Evolutionary conservation across 306 rosid species (phyloP).

Genomic region (Adenanthera pavonina): DNA sequence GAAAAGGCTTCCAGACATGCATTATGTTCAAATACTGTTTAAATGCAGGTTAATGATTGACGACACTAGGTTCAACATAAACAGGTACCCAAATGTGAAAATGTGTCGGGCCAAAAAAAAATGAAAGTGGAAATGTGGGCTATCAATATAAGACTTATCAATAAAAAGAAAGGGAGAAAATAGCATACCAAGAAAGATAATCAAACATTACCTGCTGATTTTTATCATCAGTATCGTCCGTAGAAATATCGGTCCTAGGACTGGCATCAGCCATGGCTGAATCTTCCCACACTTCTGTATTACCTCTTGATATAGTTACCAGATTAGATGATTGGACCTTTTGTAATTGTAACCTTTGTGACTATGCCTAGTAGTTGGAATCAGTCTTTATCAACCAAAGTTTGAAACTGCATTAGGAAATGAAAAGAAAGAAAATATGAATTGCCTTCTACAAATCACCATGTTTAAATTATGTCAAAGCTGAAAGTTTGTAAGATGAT

Average conservation of each 20-base stretch:
- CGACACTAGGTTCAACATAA: slow-evolving; percentile 8
- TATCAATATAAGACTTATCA: slow-evolving; percentile 32
- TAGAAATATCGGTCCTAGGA: slow-evolving; percentile 98
- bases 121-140: background rate
- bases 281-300: slow-evolving; percentile 54
- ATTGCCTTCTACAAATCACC: slow-evolving; percentile 3
- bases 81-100: slow-evolving; percentile 14
- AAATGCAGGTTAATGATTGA: slow-evolving; percentile 3
- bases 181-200: slow-evolving; percentile 29
- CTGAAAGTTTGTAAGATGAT: slow-evolving; percentile 32
- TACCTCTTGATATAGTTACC: slow-evolving; percentile 44
- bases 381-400: slow-evolving; percentile 45
- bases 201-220: slow-evolving; percentile 71
- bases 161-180: slow-evolving; percentile 11
- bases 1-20: slow-evolving; percentile 7
- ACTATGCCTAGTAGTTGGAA: slow-evolving; percentile 39
- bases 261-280: slow-evolving; percentile 90
- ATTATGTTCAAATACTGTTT: slow-evolving; percentile 15
- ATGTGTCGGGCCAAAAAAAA: background rate
- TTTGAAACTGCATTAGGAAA: slow-evolving; percentile 43
- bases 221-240: slow-evolving; percentile 96
- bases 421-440: slow-evolving; percentile 20
- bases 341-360: slow-evolving; percentile 45
- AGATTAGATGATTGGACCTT: slow-evolving; percentile 56
- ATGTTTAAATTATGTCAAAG: slow-evolving; percentile 9